Percentiles rank a stretch among this genome's conserved stretches.
phyloP scores from a whole-genome alignment of 2,329 filamentous ascomycete genomes.

The Phyllosticta capitalensis region DNA sequence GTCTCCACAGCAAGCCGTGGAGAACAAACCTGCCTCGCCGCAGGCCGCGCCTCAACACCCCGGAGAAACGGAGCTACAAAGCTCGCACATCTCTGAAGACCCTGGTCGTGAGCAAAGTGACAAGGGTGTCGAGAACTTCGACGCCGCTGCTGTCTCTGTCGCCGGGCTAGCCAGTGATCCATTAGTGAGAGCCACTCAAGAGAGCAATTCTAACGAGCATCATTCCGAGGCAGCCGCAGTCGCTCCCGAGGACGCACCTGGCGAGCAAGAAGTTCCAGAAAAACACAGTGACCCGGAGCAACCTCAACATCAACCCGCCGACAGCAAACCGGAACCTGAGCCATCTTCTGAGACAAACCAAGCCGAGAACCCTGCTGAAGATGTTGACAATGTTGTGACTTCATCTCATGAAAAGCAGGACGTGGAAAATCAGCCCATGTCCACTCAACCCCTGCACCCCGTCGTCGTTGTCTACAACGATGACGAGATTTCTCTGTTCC shows the following conservation, averaged over 20 bases:
- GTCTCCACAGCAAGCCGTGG: not conserved
- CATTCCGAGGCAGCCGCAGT: not conserved
- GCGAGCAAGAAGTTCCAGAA: not conserved
- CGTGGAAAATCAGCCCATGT: not conserved
- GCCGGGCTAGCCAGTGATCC: not conserved
- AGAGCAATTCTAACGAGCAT: not conserved
- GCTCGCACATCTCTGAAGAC: not conserved
- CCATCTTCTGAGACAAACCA: not conserved
- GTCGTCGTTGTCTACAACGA: constrained; percentile 43
- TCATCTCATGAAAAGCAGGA: not conserved
- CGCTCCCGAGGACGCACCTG: not conserved
- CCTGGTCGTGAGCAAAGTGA: not conserved
- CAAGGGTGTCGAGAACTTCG: not conserved
- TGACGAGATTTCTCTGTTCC: constrained; percentile 49
- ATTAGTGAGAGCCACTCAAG: not conserved
- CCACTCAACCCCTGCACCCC: constrained; percentile 5
- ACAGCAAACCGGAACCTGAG: not conserved
- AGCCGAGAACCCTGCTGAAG: not conserved
- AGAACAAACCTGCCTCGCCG: not conserved
- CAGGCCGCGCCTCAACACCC: not conserved
- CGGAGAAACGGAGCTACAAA: not conserved
- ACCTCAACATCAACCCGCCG: not conserved
- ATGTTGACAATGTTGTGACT: not conserved
- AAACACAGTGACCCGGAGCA: not conserved
- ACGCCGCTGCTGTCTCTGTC: not conserved